Percentiles rank a stretch among this genome's conserved stretches.
Evolutionary conservation across 2,329 filamentous ascomycete genomes (phyloP).

Genomic region (Ophiostoma sp.): DNA sequence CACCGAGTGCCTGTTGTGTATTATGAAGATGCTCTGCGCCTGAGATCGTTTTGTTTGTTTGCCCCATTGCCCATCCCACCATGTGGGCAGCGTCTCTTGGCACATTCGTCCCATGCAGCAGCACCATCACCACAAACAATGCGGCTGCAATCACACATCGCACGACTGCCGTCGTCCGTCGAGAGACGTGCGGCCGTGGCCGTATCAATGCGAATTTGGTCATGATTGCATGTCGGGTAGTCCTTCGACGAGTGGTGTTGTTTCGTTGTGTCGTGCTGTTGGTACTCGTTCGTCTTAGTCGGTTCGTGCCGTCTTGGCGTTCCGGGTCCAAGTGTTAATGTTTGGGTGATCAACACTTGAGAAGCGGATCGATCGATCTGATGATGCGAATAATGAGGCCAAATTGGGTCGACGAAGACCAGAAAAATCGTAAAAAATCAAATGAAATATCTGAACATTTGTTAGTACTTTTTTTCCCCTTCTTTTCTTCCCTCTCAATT

Average conservation of each 20-base stretch:
- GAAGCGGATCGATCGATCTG: background rate
- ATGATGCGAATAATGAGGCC: background rate
- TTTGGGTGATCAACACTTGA: background rate
- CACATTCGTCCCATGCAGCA: background rate
- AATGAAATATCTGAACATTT: background rate
- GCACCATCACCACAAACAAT: background rate
- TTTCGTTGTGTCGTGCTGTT: background rate
- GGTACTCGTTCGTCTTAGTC: background rate
- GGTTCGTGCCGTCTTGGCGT: background rate
- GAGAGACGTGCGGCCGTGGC: constrained; percentile 7
- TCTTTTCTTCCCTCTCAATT: background rate
- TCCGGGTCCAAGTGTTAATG: background rate
- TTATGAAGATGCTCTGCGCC: background rate
- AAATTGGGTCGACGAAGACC: background rate
- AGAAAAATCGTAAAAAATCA: background rate
- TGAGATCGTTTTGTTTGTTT: no score
- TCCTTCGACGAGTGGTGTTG: no score
- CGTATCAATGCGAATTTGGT: background rate
- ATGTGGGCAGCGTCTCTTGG: background rate
- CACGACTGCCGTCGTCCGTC: background rate
- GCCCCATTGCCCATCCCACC: background rate
- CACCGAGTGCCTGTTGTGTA: background rate
- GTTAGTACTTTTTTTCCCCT: no score
- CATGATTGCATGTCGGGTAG: background rate
- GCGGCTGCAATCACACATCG: background rate